Conservation (phyloP, 1,139 yeast genomes). For the Pneumocystis wakefieldiae region DNA sequence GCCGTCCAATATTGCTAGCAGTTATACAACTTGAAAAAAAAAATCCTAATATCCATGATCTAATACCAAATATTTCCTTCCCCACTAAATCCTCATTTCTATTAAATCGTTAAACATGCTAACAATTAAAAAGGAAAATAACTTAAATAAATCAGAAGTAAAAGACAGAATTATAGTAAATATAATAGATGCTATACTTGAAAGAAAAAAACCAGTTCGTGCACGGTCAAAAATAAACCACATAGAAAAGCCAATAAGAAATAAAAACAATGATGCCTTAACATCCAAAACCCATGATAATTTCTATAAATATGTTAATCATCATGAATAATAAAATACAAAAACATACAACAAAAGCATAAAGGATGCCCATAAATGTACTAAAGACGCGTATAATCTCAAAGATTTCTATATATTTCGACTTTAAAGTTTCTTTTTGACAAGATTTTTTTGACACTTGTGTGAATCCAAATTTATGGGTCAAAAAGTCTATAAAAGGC, state of each 20-base stretch:
- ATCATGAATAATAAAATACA: not conserved
- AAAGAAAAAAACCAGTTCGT: not conserved
- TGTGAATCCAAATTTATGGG: not conserved
- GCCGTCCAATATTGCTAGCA: not conserved
- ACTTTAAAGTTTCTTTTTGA: not conserved
- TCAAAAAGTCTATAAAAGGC: not conserved
- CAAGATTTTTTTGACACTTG: not conserved
- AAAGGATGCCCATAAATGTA: not conserved
- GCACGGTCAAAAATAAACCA: slow-evolving; percentile 1
- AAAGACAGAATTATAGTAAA: not conserved
- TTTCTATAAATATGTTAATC: not conserved
- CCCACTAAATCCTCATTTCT: not conserved
- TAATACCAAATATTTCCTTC: not conserved
- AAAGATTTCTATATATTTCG: not conserved
- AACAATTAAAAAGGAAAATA: not conserved
- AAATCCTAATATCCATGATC: not conserved
- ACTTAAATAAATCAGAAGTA: not conserved
- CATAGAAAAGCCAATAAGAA: not conserved
- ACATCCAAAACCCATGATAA: not conserved
- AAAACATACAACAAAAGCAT: not conserved
- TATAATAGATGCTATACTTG: not conserved
- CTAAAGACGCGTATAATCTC: not conserved
- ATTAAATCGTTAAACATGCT: not conserved
- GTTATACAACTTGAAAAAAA: not conserved
- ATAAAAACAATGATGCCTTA: not conserved